Evolutionary conservation across 371 early-diverging fungal genomes (phyloP).

Genomic region (Basidiobolus meristosporus): DNA sequence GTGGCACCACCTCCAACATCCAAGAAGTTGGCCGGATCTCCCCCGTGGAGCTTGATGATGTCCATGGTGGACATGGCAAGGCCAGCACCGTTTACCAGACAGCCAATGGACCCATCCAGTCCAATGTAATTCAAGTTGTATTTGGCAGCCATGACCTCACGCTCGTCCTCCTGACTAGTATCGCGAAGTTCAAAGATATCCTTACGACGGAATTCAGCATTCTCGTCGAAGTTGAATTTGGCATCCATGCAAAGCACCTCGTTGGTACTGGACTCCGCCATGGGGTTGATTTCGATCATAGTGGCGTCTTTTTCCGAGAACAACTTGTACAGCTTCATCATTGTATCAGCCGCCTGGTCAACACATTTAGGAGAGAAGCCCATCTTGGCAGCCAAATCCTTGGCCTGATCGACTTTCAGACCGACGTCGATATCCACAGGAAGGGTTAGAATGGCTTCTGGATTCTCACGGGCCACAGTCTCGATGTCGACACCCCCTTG

Average conservation of each 20-base stretch:
- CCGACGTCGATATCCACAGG: constrained; percentile 51
- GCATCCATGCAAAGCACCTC: constrained; percentile 74
- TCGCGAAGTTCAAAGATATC: constrained; percentile 79
- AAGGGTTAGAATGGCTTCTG: constrained; percentile 76
- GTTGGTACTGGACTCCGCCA: constrained; percentile 51
- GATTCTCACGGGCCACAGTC: constrained; percentile 80
- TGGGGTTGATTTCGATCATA: constrained; percentile 95
- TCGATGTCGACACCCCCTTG: constrained; percentile 98
- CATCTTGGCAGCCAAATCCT: constrained; percentile 51
- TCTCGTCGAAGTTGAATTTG: constrained; percentile 96
- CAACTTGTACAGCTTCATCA: constrained; percentile 82
- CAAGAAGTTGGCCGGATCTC: constrained; percentile 97
- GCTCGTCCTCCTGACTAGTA: constrained; percentile 86
- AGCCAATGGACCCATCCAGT: constrained; percentile 72
- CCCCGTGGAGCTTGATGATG: constrained; percentile 95
- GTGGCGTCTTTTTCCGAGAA: constrained; percentile 94
- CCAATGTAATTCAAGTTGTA: constrained; percentile 97
- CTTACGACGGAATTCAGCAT: constrained; percentile 93
- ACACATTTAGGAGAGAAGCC: constrained; percentile 60
- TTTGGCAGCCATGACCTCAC: constrained; percentile 93
- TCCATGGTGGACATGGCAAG: constrained; percentile 99
- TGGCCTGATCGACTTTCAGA: constrained; percentile 35
- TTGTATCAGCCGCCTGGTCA: constrained; percentile 67
- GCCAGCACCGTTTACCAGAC: constrained; percentile 93
- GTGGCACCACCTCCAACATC: constrained; percentile 97